phyloP scores from a whole-genome alignment of 2,329 filamentous ascomycete species.

The Colletotrichum graminicola region DNA sequence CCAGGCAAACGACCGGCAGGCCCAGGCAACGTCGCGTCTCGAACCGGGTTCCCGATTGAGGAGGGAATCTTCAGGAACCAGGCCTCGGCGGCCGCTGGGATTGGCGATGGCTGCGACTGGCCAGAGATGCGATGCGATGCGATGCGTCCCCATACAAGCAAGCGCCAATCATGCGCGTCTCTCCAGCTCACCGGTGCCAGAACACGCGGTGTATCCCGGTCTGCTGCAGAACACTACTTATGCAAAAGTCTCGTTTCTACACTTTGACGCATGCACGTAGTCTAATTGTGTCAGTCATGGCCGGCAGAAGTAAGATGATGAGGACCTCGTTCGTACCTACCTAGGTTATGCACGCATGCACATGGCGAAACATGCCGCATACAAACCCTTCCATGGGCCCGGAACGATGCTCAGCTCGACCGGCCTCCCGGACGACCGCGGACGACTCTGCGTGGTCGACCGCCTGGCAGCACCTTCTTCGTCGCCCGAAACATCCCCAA shows the following conservation, averaged over 20 bases:
- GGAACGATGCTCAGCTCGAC: not conserved
- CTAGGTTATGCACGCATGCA: not conserved
- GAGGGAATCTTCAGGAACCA: not conserved
- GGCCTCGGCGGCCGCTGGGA: not conserved
- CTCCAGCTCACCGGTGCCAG: conserved; percentile 5
- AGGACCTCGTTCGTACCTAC: not conserved
- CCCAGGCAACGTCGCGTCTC: not conserved
- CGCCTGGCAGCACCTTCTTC: not conserved
- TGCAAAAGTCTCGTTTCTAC: not conserved
- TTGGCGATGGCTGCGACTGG: not conserved
- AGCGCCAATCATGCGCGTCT: not conserved
- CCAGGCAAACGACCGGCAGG: conserved; percentile 19
- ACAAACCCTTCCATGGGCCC: conserved; percentile 8
- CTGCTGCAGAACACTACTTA: not conserved
- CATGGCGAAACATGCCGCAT: not conserved
- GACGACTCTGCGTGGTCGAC: conserved; percentile 16
- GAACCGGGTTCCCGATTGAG: not conserved
- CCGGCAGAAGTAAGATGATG: not conserved
- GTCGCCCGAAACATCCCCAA: not conserved
- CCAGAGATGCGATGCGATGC: no score
- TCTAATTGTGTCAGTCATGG: not conserved
- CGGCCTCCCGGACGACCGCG: conserved; percentile 9
- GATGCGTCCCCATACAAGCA: no score
- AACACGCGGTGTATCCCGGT: not conserved
- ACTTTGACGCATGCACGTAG: not conserved